These are phyloP conservation scores for Lepiota venenata DNA, from an alignment of 768 basidiomycete species.

Conservation along the genomic window DNA sequence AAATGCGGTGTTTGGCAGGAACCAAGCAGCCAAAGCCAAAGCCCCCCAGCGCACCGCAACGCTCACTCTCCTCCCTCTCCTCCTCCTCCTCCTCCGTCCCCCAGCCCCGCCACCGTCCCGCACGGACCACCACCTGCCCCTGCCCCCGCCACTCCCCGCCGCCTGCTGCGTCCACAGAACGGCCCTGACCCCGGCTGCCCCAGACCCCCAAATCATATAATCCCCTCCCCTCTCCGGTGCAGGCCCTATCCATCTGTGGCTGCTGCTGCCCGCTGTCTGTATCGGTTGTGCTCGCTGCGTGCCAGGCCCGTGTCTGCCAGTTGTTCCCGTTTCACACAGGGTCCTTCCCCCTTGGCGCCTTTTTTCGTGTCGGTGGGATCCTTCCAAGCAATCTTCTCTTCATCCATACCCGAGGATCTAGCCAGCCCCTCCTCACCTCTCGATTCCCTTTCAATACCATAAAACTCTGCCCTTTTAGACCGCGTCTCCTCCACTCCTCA, in stretches of 20 bases:
- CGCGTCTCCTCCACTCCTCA: not conserved
- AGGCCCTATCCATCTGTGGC: not conserved
- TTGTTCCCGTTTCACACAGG: not conserved
- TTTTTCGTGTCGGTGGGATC: not conserved
- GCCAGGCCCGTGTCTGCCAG: not conserved
- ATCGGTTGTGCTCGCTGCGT: not conserved
- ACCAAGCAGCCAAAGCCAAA: conserved; percentile 11
- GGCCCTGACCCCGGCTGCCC: not conserved
- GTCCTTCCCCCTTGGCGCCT: not conserved
- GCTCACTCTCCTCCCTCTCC: conserved; percentile 9
- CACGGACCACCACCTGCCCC: conserved; percentile 7
- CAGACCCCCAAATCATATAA: not conserved
- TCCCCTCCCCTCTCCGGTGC: not conserved
- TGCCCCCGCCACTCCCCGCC: too few relatives aligned
- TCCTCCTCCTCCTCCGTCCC: not conserved
- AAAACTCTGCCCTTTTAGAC: not conserved
- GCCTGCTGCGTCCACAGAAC: too few relatives aligned
- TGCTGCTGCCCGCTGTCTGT: too few relatives aligned
- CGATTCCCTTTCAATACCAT: not conserved
- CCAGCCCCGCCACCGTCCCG: not conserved
- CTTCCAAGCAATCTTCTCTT: not conserved
- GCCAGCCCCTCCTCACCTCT: not conserved
- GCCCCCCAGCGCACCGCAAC: conserved; percentile 11
- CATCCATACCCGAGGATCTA: not conserved
- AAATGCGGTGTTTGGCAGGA: conserved; percentile 12